Percentiles rank a stretch among this genome's conserved stretches.
phyloP scores from a whole-genome alignment of 352 stramenopile species.

The Globisporangium yorkense region DNA sequence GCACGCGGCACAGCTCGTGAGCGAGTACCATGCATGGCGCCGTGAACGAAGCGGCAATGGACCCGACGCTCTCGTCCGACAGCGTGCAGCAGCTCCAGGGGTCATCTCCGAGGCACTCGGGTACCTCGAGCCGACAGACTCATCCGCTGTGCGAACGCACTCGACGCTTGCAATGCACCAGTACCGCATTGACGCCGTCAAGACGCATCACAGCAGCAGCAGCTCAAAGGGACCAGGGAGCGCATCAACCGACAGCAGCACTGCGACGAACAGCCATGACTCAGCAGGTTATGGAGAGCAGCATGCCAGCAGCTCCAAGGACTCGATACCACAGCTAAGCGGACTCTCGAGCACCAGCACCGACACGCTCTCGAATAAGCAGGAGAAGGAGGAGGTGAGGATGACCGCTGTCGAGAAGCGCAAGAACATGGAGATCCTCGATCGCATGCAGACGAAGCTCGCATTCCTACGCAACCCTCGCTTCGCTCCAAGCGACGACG shows the following conservation, averaged over 20 bases:
- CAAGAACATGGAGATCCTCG: slow-evolving; percentile 61
- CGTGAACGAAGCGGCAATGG: slow-evolving; percentile 49
- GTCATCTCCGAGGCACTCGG: slow-evolving; percentile 24
- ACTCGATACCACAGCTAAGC: neutral
- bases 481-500: slow-evolving; percentile 12
- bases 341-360: neutral
- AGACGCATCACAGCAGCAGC: slow-evolving; percentile 12
- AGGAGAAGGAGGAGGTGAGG: neutral
- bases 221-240: neutral
- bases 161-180: slow-evolving; percentile 42
- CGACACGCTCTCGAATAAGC: neutral
- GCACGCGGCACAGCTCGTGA: slow-evolving; percentile 52
- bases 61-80: neutral
- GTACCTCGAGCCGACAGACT: slow-evolving; percentile 53
- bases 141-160: slow-evolving; percentile 36
- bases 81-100: slow-evolving; percentile 14
- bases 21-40: slow-evolving; percentile 36
- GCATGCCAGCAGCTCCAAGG: neutral
- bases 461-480: slow-evolving; percentile 67
- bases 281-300: neutral
- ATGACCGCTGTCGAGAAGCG: slow-evolving; percentile 54
- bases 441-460: slow-evolving; percentile 76
- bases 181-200: slow-evolving; percentile 36
- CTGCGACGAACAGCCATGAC: neutral
- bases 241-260: neutral